Percentiles rank a stretch among this genome's conserved stretches.
Conservation (phyloP, 352 stramenopile species). For the Phytophthora syringae region DNA sequence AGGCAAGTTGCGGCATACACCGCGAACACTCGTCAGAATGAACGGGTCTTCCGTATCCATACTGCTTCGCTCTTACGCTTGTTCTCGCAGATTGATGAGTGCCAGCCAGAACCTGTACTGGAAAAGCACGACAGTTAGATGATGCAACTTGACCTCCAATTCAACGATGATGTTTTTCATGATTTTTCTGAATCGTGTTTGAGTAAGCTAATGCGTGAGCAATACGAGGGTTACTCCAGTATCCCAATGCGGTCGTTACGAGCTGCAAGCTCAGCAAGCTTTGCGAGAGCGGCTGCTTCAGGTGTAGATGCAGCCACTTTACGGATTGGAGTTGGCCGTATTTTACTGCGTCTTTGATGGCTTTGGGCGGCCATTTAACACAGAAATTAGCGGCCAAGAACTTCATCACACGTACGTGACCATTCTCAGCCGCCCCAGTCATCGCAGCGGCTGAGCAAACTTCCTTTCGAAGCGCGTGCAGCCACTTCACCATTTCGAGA, state of each 20-base stretch:
- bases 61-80: too few species aligned
- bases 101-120: too few species aligned
- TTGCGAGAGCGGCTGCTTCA: background rate
- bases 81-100: too few species aligned
- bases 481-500: slow-evolving; percentile 14
- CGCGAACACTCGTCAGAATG: slow-evolving; percentile 5
- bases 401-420: slow-evolving; percentile 14
- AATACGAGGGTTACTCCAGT: too few species aligned
- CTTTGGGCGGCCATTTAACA: background rate
- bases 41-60: background rate
- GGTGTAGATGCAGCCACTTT: slow-evolving; percentile 5
- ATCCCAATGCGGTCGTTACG: too few species aligned
- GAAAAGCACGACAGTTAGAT: too few species aligned
- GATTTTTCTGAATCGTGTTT: background rate
- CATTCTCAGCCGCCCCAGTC: slow-evolving; percentile 1
- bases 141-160: too few species aligned
- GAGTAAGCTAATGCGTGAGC: too few species aligned
- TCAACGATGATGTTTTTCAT: too few species aligned
- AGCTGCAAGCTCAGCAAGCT: too few species aligned
- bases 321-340: background rate
- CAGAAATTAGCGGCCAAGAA: slow-evolving; percentile 7
- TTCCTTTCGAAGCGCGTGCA: slow-evolving; percentile 1
- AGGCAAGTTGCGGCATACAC: background rate
- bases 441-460: slow-evolving; percentile 4
- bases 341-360: slow-evolving; percentile 2